phyloP scores from a whole-genome alignment of 2,329 filamentous ascomycete species.

The Diplodia mutila region DNA sequence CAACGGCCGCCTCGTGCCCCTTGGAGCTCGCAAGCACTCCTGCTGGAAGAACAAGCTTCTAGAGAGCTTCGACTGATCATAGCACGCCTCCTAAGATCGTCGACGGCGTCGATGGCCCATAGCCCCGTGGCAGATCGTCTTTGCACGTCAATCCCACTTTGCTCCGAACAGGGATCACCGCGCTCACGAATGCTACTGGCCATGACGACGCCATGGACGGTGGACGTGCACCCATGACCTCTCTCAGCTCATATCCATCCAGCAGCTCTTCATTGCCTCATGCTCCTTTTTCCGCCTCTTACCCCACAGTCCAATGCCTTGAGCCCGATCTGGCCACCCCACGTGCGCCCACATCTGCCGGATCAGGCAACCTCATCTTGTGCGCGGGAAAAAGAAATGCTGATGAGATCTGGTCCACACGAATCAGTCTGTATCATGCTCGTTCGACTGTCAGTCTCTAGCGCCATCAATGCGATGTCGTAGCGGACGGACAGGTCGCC shows the following conservation, averaged over 20 bases:
- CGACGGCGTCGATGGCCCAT: not conserved
- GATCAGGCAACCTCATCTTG: not conserved
- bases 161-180: not conserved
- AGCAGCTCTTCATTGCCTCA: not conserved
- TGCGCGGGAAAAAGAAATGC: not conserved
- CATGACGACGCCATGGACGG: not conserved
- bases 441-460: not conserved
- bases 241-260: not conserved
- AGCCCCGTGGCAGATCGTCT: conserved; percentile 5
- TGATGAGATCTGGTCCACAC: not conserved
- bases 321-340: not conserved
- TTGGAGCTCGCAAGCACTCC: not conserved
- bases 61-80: not conserved
- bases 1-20: not conserved
- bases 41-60: not conserved
- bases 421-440: not conserved
- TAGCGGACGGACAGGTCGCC: not conserved
- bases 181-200: not conserved
- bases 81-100: conserved; percentile 3
- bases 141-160: conserved; percentile 7
- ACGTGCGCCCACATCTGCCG: not conserved
- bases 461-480: not conserved
- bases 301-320: not conserved
- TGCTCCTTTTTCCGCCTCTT: not conserved
- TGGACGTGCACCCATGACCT: too few species aligned